Percentiles rank a stretch among this genome's conserved stretches.
Conservation (phyloP, 305 asterid genomes). For the Fraxinus floribunda region DNA sequence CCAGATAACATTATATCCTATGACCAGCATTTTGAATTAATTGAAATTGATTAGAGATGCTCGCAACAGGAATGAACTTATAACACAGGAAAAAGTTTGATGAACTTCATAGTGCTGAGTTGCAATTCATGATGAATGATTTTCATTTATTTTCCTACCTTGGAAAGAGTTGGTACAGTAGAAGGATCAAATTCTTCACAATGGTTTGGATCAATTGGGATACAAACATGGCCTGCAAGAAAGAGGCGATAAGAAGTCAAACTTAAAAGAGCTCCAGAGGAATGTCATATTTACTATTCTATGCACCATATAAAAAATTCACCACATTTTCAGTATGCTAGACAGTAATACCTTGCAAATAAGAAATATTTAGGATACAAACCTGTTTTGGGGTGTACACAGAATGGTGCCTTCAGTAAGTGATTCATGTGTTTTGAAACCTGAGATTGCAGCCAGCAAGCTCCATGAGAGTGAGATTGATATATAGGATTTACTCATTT, state of each 20-base stretch:
- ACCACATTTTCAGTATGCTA: slow-evolving; percentile 2
- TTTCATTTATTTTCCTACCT: slow-evolving; percentile 38
- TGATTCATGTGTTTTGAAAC: slow-evolving; percentile 93
- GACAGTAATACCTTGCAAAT: slow-evolving; percentile 10
- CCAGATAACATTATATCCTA: background rate
- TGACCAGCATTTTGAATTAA: background rate
- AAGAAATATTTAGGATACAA: slow-evolving; percentile 3
- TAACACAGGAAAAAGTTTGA: background rate
- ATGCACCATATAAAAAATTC: slow-evolving; percentile 8
- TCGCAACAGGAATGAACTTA: background rate
- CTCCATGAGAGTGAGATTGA: slow-evolving; percentile 11
- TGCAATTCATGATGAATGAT: background rate
- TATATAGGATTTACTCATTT: background rate
- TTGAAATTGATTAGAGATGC: background rate
- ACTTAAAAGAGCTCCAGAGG: slow-evolving; percentile 15
- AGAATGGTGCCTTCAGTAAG: slow-evolving; percentile 93
- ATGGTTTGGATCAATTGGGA: slow-evolving; percentile 77
- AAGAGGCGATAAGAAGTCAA: background rate
- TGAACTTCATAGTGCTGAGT: background rate
- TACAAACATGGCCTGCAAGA: slow-evolving; percentile 79
- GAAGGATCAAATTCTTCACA: slow-evolving; percentile 89
- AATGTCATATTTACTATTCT: background rate
- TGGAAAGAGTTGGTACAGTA: slow-evolving; percentile 78
- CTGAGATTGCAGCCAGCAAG: slow-evolving; percentile 39
- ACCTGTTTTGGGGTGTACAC: slow-evolving; percentile 97